These are phyloP conservation scores for Suillus occidentalis DNA, from an alignment of 768 basidiomycete genomes.

Conservation along the genomic window DNA sequence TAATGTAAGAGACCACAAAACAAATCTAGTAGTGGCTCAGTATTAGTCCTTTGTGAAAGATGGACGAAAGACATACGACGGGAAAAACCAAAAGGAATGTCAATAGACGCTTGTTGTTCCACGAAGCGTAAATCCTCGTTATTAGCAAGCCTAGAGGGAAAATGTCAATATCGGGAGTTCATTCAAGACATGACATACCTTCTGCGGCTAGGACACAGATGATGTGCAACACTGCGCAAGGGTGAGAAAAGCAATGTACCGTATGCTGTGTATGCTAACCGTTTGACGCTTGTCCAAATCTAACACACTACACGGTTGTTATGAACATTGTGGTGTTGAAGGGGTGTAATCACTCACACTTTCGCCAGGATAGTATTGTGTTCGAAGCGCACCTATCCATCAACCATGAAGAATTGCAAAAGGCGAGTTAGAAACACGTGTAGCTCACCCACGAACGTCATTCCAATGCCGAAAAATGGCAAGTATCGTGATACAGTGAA, in stretches of 20 bases:
- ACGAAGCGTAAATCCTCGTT: not conserved
- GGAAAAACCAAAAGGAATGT: not conserved
- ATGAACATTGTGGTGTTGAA: not conserved
- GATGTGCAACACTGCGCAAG: not conserved
- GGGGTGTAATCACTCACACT: not conserved
- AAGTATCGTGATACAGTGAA: conserved; percentile 1
- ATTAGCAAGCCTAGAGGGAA: not conserved
- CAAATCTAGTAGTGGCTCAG: not conserved
- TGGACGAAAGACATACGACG: not conserved
- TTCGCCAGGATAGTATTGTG: conserved; percentile 4
- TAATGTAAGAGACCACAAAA: not conserved
- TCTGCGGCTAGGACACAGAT: not conserved
- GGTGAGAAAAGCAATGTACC: not conserved
- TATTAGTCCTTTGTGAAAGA: no score
- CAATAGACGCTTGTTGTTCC: not conserved
- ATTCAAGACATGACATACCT: not conserved
- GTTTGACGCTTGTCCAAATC: not conserved
- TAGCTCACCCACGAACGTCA: not conserved
- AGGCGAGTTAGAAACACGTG: not conserved
- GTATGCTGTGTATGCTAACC: not conserved
- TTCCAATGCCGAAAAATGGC: not conserved
- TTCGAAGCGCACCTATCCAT: not conserved
- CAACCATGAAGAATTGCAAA: not conserved
- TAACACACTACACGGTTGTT: not conserved
- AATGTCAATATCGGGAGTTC: not conserved